Base-by-base conservation (phyloP, 306 rosid species). In the Malus fusca region DNA sequence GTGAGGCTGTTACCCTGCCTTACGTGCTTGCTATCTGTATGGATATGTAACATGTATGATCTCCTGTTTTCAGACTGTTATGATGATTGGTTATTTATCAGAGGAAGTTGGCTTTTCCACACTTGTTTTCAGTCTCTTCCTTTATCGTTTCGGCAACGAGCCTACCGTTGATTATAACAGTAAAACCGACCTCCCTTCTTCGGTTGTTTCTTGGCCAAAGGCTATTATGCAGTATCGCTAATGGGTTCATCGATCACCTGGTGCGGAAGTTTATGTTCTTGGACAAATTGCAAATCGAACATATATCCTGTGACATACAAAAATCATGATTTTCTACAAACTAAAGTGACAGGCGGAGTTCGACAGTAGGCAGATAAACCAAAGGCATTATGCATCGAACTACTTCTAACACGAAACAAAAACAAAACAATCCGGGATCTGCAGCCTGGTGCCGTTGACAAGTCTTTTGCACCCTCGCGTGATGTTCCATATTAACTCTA, bases 51-150 rank as follows among this genome's bases (percentile, higher is more conserved):
- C 78, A 73, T 81, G 82, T 81, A 77, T 81, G 75, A 77, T 81
- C 69, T 82, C 82, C 73, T 86, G 84, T 68, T 79, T 66, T 82
- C 81, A 35, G 77, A 71, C 23, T 60, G 67, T 85, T 78, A 85
- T 75, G 82, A 70, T n/a, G 93, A 89, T 92, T 80, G 91, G 82
- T 75, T 83, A 64, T 85, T 84, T 74, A 75, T 77, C 78, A 82
- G 88, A 76, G 84, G 89, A 81, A 64, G 79, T 58, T 55, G 74
- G 77, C 64, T 60, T 21, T n/a, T 48, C 33, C 15, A 18, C 23
- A 14, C 8, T 23, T 21, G 11, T 35, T 68, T n/a, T 19, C 11
- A 3, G 10, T 26, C 30, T 22, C 14, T 69, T 66, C 52, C 17
- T 33, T 11, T 43, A 5, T 35, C 4, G 17, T 21, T 40, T 30